phyloP scores from a whole-genome alignment of 2,329 filamentous ascomycete genomes.

The Diaporthe ilicicola region DNA sequence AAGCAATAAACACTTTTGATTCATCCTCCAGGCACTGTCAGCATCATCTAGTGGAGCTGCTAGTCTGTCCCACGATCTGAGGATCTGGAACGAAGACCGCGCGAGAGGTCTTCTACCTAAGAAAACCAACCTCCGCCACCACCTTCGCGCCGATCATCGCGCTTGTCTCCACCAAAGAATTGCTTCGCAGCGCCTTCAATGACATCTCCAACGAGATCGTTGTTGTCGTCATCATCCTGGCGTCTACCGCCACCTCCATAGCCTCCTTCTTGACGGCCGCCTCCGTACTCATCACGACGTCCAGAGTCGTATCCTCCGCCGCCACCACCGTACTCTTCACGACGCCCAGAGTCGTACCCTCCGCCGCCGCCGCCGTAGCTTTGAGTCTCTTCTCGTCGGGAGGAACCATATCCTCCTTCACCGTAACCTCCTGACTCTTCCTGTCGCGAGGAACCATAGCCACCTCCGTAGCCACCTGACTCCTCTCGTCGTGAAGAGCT shows the following conservation, averaged over 20 bases:
- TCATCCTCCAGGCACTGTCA: background rate
- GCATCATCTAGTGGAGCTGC: background rate
- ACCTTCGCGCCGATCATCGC: constrained; percentile 29
- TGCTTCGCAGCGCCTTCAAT: constrained; percentile 16
- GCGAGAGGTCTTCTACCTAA: constrained; percentile 13
- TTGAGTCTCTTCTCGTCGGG: constrained; percentile 33
- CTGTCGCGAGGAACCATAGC: constrained; percentile 36
- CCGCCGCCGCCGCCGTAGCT: constrained; percentile 25
- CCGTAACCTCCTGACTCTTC: constrained; percentile 37
- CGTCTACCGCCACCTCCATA: constrained; percentile 21
- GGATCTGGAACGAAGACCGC: constrained; percentile 8
- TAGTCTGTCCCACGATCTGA: background rate
- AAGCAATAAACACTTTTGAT: constrained; percentile 1
- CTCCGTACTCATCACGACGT: background rate
- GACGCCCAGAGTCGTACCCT: constrained; percentile 34
- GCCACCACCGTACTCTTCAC: constrained; percentile 34
- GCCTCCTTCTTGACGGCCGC: constrained; percentile 13
- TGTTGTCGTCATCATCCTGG: constrained; percentile 33
- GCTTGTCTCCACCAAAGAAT: constrained; percentile 25
- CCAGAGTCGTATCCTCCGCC: constrained; percentile 10
- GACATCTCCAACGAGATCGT: constrained; percentile 27
- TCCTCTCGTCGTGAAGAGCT: constrained; percentile 10
- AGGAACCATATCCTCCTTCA: constrained; percentile 23
- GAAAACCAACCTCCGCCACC: constrained; percentile 32
- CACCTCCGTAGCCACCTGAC: constrained; percentile 27